Evolutionary conservation across 495 filamentous ascomycete genomes (phyloP), one percentile per base, ranked within the genome.

Genomic region (Achaetomiella virescens): DNA sequence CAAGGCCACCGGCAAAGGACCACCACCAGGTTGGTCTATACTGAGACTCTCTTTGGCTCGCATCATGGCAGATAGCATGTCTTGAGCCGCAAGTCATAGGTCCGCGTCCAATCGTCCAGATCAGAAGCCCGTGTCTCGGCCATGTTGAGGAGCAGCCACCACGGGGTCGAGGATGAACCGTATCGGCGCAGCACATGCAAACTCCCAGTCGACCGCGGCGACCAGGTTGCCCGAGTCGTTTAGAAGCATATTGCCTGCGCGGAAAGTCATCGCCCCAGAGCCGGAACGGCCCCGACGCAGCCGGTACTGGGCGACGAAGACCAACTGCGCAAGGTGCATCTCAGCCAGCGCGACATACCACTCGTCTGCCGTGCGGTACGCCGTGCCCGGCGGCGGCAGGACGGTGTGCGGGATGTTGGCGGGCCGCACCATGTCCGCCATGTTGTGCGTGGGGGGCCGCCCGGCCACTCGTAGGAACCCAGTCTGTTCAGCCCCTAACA

Each of bases 291-390:
- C 52, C 55, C 3, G 25, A 36, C 7, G 33, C 15, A 14, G 38
- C 54, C 14, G 54, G 57, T 8, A 50, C 55, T n/a, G 54, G 25
- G 36, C 11, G 6, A 36, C 31, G 18, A 20, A 21, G 12, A 38
- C 31, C 2, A 78, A 69, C 48, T 73, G 68, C 44, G 54, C 62
- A 48, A 72, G 40, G 43, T 79, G 74, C 65, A 75, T 67, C 7
- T 71, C 62, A 5, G 72, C 69, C 40, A 78, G 59, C 31, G 66
- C 68, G 12, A 61, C 54, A 53, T 76, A 75, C 63, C 73, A 77
- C 18, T 69, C 71, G 24, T 65, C 61, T 0, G 70, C 65, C 35
- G 61, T 73, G 15, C 20, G 15, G 41, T 64, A 71, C 8, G 62
- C 66, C 8, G 15, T 55, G 31, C 4, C 6, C 21, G 36, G 11